These are phyloP conservation scores for Laguncularia racemosa DNA, from an alignment of 345 rosid genomes.

Conservation along the genomic window DNA sequence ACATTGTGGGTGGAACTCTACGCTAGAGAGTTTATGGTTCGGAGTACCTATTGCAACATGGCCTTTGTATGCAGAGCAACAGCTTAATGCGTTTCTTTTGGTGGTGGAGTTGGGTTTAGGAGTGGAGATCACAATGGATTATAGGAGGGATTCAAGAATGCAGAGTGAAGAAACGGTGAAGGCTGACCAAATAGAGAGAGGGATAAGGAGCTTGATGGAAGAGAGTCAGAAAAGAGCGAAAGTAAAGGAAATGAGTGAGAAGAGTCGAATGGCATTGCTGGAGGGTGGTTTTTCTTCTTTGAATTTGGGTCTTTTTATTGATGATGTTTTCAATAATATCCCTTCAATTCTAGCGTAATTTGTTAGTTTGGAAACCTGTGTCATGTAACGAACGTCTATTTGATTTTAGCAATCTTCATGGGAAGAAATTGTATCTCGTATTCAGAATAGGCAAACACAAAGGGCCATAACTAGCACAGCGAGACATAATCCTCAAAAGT, in stretches of 20 bases:
- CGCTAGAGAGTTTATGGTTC: slow-evolving; percentile 39
- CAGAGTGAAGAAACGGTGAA: neutral
- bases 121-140: slow-evolving; percentile 4
- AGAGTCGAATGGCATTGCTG: slow-evolving; percentile 19
- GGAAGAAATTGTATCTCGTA: no score
- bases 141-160: neutral
- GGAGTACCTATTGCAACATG: slow-evolving; percentile 43
- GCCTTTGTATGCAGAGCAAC: slow-evolving; percentile 46
- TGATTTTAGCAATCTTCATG: no score
- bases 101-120: slow-evolving; percentile 34
- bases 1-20: slow-evolving; percentile 56
- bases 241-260: slow-evolving; percentile 20
- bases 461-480: no score
- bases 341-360: no score
- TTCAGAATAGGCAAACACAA: no score
- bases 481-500: no score
- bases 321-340: slow-evolving; percentile 11
- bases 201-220: slow-evolving; percentile 32
- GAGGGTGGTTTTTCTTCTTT: slow-evolving; percentile 37
- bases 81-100: slow-evolving; percentile 36
- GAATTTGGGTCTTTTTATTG: slow-evolving; percentile 16
- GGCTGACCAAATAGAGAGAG: slow-evolving; percentile 26
- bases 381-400: no score
- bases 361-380: no score
- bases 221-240: slow-evolving; percentile 11